phyloP scores from a whole-genome alignment of 1,284 basidiomycete genomes.

The Cutaneotrichosporon cutaneum region DNA sequence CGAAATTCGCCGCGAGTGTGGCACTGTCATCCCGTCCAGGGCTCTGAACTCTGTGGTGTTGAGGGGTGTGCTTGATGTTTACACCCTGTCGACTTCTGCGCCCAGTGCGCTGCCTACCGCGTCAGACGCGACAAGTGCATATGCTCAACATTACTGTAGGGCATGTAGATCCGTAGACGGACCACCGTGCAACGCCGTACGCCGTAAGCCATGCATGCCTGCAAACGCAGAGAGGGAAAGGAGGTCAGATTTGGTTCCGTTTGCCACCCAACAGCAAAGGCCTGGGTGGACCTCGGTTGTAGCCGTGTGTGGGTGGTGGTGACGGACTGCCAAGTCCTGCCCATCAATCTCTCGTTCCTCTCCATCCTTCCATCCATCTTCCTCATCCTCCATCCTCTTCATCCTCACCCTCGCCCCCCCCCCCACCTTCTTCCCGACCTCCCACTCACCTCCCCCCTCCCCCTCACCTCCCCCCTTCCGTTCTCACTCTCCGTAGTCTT shows the following conservation, averaged over 20 bases:
- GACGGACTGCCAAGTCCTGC: not conserved
- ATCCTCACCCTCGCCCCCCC: constrained; percentile 11
- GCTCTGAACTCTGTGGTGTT: not conserved
- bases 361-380: not conserved
- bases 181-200: not conserved
- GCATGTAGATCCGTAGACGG: too few relatives aligned
- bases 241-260: not conserved
- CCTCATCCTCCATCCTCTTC: constrained; percentile 10
- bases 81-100: not conserved
- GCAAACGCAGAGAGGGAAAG: not conserved
- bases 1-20: not conserved
- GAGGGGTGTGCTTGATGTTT: not conserved
- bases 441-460: constrained; percentile 15
- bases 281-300: not conserved
- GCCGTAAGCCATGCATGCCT: too few relatives aligned
- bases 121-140: not conserved
- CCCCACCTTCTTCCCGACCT: constrained; percentile 18
- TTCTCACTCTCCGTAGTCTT: constrained; percentile 25
- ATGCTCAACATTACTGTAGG: not conserved
- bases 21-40: not conserved
- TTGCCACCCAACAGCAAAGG: constrained; percentile 6
- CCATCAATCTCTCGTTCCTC: too few relatives aligned
- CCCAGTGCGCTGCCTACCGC: not conserved
- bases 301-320: constrained; percentile 5
- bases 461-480: constrained; percentile 21